Evolutionary conservation across 352 stramenopile genomes (phyloP).

Genomic region (Phytopythium ostracodes): DNA sequence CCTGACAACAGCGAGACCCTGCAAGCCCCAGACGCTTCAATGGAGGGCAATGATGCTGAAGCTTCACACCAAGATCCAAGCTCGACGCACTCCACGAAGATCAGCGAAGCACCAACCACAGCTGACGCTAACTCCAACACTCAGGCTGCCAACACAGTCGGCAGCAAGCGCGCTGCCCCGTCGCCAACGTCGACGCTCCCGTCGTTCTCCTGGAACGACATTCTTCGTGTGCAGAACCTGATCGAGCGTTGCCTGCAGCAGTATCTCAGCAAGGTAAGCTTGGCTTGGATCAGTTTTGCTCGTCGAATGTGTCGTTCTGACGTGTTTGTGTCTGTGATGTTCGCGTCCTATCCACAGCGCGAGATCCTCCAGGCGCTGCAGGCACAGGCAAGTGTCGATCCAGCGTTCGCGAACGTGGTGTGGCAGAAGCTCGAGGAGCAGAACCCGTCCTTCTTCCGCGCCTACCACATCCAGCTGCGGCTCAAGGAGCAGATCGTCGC

Average conservation of each 20-base stretch:
- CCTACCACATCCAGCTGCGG: conserved; percentile 80
- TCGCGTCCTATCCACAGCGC: conserved; percentile 17
- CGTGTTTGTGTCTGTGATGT: conserved; percentile 2
- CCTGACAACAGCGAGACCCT: no score
- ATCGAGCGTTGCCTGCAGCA: conserved; percentile 90
- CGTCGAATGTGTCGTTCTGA: background rate
- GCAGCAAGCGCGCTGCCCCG: conserved; percentile 18
- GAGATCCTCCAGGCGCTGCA: conserved; percentile 63
- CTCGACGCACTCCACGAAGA: background rate
- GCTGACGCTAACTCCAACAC: background rate
- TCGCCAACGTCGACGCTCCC: conserved; percentile 19
- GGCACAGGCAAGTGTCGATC: conserved; percentile 79
- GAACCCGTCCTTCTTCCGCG: conserved; percentile 87
- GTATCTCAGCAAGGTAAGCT: conserved; percentile 85
- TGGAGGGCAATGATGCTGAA: background rate
- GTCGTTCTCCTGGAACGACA: conserved; percentile 86
- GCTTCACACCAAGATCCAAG: background rate
- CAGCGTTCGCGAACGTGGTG: conserved; percentile 78
- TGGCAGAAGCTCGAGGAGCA: conserved; percentile 92
- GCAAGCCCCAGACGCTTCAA: background rate
- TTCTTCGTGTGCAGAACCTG: conserved; percentile 86
- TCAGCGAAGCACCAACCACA: background rate
- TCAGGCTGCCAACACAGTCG: conserved; percentile 1
- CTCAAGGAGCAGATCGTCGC: conserved; percentile 89
- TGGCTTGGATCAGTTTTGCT: background rate